Base-by-base conservation (phyloP, 129 eudicot species). In the Chrysanthemum seticuspe region DNA sequence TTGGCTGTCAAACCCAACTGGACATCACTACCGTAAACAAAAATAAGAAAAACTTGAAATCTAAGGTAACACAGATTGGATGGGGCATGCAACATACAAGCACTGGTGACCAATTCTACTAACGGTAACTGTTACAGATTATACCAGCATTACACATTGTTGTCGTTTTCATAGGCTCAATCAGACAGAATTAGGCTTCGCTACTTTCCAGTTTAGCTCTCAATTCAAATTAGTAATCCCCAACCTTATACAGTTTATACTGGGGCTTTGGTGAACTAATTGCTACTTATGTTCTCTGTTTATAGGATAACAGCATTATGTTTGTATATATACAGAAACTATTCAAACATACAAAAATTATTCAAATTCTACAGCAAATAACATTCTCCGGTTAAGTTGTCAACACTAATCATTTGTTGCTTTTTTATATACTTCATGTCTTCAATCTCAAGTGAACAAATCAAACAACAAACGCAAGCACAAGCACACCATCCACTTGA, bases 1-100 rank as follows among this genome's bases (percentile, higher is more conserved):
- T 78, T 90, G 88, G 89, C 99, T 95, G 99, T 82, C 93, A 90
- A 95, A 90, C 94, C 89, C 94, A 95, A 95, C 96, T 88, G 93
- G 94, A 86, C 86, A 90, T 90, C 92, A 87, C 78, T 93, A 93
- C 77, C 83, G 86, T 81, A 86, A 82, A 72, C 86, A 81, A 44
- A 79, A 86, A 84, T 82, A 85, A 86, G 91, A 86, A 80, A 72
- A 76, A 16, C 67, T n/a, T 70, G 45, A 60, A 73, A 27, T 60
- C 69, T 45, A 57, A 14, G 65, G 58, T 57, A 66, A 56, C 51
- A 75, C 12, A 75, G 45, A 57, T 55, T 45, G 54, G 44, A 40
- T 14, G n/a, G 65, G 23, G 79, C 45, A 21, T 18, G 54, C 16
- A 74, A 74, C 47, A 13, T 52, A 47, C 27, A 56, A 56, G 50